Conservation (phyloP, 208 protist species). For the Acanthamoeba pearcei region DNA sequence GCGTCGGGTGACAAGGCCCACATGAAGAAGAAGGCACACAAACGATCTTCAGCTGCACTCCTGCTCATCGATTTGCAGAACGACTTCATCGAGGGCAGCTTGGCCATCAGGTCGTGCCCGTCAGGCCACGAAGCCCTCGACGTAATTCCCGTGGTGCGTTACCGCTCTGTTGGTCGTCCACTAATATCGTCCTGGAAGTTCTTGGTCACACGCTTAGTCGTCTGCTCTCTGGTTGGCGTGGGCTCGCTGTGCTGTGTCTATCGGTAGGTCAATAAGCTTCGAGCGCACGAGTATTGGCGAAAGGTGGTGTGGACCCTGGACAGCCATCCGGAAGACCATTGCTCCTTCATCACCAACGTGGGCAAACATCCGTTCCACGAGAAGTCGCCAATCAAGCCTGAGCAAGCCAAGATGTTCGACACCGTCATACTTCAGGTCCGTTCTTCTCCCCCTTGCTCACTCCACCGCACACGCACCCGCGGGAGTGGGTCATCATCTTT, state of each 20-base stretch:
- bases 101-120: neutral
- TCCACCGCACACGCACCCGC: neutral
- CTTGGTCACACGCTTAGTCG: neutral
- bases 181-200: too few species aligned
- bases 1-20: neutral
- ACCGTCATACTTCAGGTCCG: slow-evolving; percentile 25
- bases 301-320: slow-evolving; percentile 58
- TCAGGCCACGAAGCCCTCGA: slow-evolving; percentile 15
- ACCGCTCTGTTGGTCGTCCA: neutral
- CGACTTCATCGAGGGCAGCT: slow-evolving; percentile 61
- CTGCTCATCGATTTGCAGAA: slow-evolving; percentile 64
- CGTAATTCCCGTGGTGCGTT: slow-evolving; percentile 36
- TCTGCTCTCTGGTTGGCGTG: neutral
- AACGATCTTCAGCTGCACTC: neutral
- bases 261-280: slow-evolving; percentile 1
- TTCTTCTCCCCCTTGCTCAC: neutral
- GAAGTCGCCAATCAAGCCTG: slow-evolving; percentile 3
- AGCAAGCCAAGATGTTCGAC: slow-evolving; percentile 6
- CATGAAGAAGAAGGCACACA: neutral
- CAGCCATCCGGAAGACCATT: slow-evolving; percentile 51
- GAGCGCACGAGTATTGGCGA: slow-evolving; percentile 2
- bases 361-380: slow-evolving; percentile 61
- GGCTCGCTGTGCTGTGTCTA: neutral
- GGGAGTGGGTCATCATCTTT: too few species aligned
- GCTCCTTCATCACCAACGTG: slow-evolving; percentile 56